Base-by-base conservation (phyloP, 2,329 filamentous ascomycete genomes). In the Cladophialophora immunda region DNA sequence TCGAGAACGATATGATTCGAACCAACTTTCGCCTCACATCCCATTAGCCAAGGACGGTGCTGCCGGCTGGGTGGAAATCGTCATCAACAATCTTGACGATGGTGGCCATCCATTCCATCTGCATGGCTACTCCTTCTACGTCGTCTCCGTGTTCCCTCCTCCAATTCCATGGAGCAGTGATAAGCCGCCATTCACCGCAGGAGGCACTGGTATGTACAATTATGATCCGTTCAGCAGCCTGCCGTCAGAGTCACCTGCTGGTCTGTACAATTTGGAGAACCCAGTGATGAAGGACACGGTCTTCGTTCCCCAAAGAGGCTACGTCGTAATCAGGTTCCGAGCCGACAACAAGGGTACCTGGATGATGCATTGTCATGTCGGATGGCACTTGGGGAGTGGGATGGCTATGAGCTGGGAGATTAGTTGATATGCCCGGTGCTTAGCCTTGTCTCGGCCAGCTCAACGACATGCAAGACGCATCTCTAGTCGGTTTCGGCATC, bases 61-160 rank as follows among this genome's bases (percentile, higher is more conserved):
- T 17, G 29, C 22, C 19, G 60, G 55, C 13, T 85, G 83, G 82
- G 74, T 79, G 15, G 78, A 79, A 22, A 68, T 79, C 19, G 72
- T 79, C 4, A 75, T 79, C 66, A 79, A 79, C 68, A 78, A 79
- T 62, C 68, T 74, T 55, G 76, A 79, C 61, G 66, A 69, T 60
- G 77, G 77, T 55, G 71, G 79, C 36, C 82, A 84, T 69, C 81
- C 82, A 0, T 82, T 84, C 73, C 83, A 85, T 74, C 75, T 86
- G 13, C 84, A 85, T 74, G 84, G 84, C 4, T 82, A 85, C 72
- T 80, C 84, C 63, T 85, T 85, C 75, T 82, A 78, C 70, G 73
- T 85, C 13, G 70, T 85, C 8, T 74, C 77, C 1, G 38, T 64
- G n/a, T 64, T 64, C 32, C 56, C 56, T 29, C 27, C 27, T 54